Percentiles rank a stretch among this genome's conserved stretches.
These are phyloP conservation scores for Ceratonia siliqua DNA, from an alignment of 306 rosid species.

Conservation along the genomic window DNA sequence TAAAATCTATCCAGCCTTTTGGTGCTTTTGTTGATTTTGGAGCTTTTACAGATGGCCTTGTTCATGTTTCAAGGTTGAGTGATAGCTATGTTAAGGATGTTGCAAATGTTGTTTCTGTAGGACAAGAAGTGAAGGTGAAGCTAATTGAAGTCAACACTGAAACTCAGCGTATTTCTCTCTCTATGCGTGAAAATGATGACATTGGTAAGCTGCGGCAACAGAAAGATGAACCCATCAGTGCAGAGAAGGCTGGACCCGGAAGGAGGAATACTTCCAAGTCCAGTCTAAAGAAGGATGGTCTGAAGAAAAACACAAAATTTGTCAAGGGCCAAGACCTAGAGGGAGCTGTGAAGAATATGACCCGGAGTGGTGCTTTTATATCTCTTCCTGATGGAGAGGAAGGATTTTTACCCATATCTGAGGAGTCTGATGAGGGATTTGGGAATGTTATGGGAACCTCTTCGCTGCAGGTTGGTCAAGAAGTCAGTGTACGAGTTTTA, in stretches of 20 bases:
- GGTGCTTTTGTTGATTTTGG: constrained; percentile 98
- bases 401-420: constrained; percentile 84
- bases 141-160: constrained; percentile 78
- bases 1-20: constrained; percentile 89
- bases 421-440: constrained; percentile 77
- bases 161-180: constrained; percentile 82
- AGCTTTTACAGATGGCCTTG: constrained; percentile 95
- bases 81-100: constrained; percentile 88
- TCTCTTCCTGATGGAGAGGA: constrained; percentile 99
- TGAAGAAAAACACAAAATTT: constrained; percentile 60
- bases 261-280: constrained; percentile 61
- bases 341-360: constrained; percentile 84
- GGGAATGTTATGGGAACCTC: constrained; percentile 74
- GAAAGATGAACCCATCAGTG: constrained; percentile 51
- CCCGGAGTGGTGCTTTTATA: constrained; percentile 81
- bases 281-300: constrained; percentile 55
- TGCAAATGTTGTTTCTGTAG: constrained; percentile 80
- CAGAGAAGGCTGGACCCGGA: constrained; percentile 60
- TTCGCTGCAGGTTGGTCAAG: constrained; percentile 75
- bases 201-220: constrained; percentile 45
- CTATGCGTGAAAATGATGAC: constrained; percentile 79
- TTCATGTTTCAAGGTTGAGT: constrained; percentile 90
- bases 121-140: constrained; percentile 97
- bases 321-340: constrained; percentile 74
- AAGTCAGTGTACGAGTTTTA: constrained; percentile 79